Conservation (phyloP, 169 alveolate species). For the Cryptosporidium ubiquitum region DNA sequence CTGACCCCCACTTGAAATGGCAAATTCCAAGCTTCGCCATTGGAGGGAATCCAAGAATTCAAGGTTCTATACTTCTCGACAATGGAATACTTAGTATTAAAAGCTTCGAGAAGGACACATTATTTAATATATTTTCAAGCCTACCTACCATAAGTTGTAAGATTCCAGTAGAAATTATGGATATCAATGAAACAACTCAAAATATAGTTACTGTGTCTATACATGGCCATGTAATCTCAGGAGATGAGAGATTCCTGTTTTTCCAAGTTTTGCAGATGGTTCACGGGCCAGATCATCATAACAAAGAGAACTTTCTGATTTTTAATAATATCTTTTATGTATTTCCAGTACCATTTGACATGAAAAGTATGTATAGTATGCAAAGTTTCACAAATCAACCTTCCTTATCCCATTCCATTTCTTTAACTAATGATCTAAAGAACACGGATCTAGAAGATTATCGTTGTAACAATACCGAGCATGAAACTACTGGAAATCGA, state of each 20-base stretch:
- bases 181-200: neutral
- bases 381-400: neutral
- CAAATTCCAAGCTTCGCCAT: constrained; percentile 30
- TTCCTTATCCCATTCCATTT: neutral
- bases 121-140: neutral
- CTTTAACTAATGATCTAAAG: neutral
- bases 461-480: neutral
- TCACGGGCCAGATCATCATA: neutral
- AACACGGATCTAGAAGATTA: neutral
- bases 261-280: constrained; percentile 51
- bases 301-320: neutral
- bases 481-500: neutral
- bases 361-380: neutral
- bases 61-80: constrained; percentile 52
- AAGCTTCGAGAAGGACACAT: neutral
- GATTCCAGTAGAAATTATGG: constrained; percentile 66
- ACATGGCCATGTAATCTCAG: constrained; percentile 22
- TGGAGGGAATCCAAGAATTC: constrained; percentile 33
- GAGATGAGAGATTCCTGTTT: constrained; percentile 28
- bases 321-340: constrained; percentile 41
- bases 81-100: constrained; percentile 23
- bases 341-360: constrained; percentile 15
- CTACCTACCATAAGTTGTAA: constrained; percentile 58
- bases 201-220: constrained; percentile 22
- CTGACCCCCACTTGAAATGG: constrained; percentile 23